phyloP scores from a whole-genome alignment of 2,329 filamentous ascomycete species.

The Exophiala bonariae region DNA sequence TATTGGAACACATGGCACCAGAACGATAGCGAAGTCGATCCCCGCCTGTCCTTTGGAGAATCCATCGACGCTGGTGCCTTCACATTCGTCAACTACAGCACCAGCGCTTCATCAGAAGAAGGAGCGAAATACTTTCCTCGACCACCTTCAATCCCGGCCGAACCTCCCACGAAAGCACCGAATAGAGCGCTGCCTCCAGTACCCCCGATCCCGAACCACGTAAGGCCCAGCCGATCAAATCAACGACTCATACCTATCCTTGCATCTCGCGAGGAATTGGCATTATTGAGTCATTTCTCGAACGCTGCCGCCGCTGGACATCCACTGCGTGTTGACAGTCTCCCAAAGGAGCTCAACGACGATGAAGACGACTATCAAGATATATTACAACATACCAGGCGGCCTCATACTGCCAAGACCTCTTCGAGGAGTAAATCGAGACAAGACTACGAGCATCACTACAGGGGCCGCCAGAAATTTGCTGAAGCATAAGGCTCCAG shows the following conservation, averaged over 20 bases:
- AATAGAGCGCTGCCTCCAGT: conserved; percentile 16
- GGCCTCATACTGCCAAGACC: conserved; percentile 3
- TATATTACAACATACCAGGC: conserved; percentile 7
- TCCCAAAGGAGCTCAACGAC: conserved; percentile 8
- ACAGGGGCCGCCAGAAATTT: background rate
- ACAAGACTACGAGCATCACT: background rate
- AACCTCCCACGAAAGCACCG: conserved; percentile 14
- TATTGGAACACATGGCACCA: conserved; percentile 15
- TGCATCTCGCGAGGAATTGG: conserved; percentile 2
- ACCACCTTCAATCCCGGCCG: conserved; percentile 6
- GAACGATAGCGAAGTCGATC: conserved; percentile 23
- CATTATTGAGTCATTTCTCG: conserved; percentile 6
- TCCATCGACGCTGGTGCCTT: conserved; percentile 19
- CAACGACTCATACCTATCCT: background rate
- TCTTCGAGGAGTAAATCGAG: conserved; percentile 7
- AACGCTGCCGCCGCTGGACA: conserved; percentile 10
- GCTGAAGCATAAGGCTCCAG: too few relatives aligned
- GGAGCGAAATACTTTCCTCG: conserved; percentile 18
- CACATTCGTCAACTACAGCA: conserved; percentile 25
- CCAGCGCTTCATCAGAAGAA: conserved; percentile 21
- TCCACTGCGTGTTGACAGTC: conserved; percentile 17
- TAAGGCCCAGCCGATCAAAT: conserved; percentile 7
- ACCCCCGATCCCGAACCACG: conserved; percentile 7
- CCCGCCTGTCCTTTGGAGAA: conserved; percentile 15
- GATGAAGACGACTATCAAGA: conserved; percentile 17